Percentiles rank a stretch among this genome's conserved stretches.
phyloP scores from a whole-genome alignment of 345 rosid species.

The Erucastrum elatum region DNA sequence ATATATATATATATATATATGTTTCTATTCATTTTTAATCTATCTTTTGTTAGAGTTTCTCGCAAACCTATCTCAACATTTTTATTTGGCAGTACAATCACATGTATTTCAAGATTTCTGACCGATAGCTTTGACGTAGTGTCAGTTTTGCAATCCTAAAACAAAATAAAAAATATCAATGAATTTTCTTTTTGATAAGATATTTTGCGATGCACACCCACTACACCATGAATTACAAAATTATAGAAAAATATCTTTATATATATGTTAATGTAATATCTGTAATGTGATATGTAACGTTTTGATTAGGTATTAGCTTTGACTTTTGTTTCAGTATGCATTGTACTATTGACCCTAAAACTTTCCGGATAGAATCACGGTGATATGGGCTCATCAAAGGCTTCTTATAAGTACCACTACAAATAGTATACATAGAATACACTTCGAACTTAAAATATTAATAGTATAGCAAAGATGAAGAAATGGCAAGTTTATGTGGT shows the following conservation, averaged over 20 bases:
- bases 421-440: background rate
- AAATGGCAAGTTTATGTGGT: background rate
- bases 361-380: background rate
- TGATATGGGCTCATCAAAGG: background rate
- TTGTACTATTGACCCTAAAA: background rate
- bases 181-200: background rate
- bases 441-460: background rate
- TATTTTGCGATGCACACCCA: background rate
- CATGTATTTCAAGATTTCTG: background rate
- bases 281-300: background rate
- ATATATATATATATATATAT: too few species aligned
- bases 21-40: background rate
- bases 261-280: background rate
- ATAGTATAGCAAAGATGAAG: background rate
- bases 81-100: background rate
- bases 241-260: too few species aligned
- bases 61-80: background rate
- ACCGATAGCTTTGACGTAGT: background rate
- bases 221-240: background rate
- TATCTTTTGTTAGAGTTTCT: background rate
- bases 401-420: background rate
- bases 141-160: background rate
- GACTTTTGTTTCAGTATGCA: background rate
- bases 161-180: background rate
- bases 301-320: background rate